A percentile compares a stretch with the other conserved stretches of the same genome.
phyloP scores from a whole-genome alignment of 2,329 filamentous ascomycete species.

The Cladosporium sp. region DNA sequence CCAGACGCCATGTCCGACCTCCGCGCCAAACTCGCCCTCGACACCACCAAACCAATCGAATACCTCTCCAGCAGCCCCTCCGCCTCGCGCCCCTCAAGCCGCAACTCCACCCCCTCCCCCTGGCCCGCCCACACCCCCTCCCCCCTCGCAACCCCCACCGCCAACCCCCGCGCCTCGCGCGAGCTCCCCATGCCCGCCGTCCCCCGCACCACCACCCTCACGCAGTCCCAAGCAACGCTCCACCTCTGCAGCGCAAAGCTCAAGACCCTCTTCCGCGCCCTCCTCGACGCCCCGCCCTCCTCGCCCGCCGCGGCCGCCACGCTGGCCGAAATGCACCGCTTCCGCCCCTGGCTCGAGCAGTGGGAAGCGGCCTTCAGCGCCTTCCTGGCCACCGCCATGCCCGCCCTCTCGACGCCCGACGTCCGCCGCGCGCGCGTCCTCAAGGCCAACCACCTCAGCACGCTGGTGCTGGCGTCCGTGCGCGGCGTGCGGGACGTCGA shows the following conservation, averaged over 20 bases:
- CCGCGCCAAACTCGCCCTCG: conserved; percentile 10
- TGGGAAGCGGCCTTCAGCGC: conserved; percentile 28
- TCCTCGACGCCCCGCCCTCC: conserved; percentile 16
- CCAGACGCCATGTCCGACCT: conserved; percentile 12
- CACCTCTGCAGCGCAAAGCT: conserved; percentile 26
- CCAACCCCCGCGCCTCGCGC: conserved; percentile 11
- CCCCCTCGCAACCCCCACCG: conserved; percentile 2
- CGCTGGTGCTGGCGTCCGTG: conserved; percentile 25
- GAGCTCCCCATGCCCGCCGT: conserved; percentile 28
- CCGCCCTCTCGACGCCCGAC: conserved; percentile 23
- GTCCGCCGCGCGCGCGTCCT: conserved; percentile 25
- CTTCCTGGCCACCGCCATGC: conserved; percentile 23
- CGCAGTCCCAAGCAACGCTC: conserved; percentile 28
- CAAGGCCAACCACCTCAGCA: conserved; percentile 29
- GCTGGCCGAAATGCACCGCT: conserved; percentile 13
- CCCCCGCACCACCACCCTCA: conserved; percentile 20
- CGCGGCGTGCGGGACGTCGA: conserved; percentile 8
- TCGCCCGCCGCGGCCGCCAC: conserved; percentile 14
- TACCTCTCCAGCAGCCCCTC: conserved; percentile 10
- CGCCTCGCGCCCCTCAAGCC: conserved; percentile 6
- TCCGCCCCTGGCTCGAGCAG: conserved; percentile 26
- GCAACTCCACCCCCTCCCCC: conserved; percentile 6
- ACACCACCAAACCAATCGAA: conserved; percentile 9
- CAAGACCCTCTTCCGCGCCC: conserved; percentile 10
- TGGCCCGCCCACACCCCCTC: conserved; percentile 1